A percentile compares a stretch with the other conserved stretches of the same genome.
phyloP scores from a whole-genome alignment of 371 early-diverging fungal genomes.

The Capillidium heterosporum region DNA sequence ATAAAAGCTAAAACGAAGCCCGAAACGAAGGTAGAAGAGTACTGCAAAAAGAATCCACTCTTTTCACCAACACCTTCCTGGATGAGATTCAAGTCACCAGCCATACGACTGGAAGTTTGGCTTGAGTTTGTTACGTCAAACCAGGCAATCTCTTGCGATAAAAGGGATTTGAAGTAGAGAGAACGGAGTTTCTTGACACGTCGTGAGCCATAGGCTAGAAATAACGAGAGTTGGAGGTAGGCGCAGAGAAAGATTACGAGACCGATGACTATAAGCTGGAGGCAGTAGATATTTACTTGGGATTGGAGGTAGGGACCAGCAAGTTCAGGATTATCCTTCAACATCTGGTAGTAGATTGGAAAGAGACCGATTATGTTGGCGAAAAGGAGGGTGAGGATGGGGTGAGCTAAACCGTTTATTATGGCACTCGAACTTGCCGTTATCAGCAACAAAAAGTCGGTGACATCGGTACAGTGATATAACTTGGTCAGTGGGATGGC shows the following conservation, averaged over 20 bases:
- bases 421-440: no score
- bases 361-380: constrained; percentile 13
- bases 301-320: not conserved
- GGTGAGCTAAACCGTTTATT: constrained; percentile 14
- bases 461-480: no score
- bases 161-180: not conserved
- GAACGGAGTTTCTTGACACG: not conserved
- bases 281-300: constrained; percentile 42
- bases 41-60: constrained; percentile 9
- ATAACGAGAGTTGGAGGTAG: constrained; percentile 13
- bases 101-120: constrained; percentile 58
- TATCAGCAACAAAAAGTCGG: no score
- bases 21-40: not conserved
- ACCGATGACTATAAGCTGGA: constrained; percentile 25
- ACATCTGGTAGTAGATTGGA: not conserved
- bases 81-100: constrained; percentile 49
- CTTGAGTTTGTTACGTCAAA: constrained; percentile 61
- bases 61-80: constrained; percentile 21
- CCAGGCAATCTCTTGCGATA: constrained; percentile 18
- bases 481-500: no score
- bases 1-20: constrained; percentile 13
- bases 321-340: not conserved
- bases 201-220: not conserved
- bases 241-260: constrained; percentile 10
- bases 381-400: constrained; percentile 16